Base-by-base conservation (phyloP, 345 rosid genomes). In the Odontarrhena argentea region DNA sequence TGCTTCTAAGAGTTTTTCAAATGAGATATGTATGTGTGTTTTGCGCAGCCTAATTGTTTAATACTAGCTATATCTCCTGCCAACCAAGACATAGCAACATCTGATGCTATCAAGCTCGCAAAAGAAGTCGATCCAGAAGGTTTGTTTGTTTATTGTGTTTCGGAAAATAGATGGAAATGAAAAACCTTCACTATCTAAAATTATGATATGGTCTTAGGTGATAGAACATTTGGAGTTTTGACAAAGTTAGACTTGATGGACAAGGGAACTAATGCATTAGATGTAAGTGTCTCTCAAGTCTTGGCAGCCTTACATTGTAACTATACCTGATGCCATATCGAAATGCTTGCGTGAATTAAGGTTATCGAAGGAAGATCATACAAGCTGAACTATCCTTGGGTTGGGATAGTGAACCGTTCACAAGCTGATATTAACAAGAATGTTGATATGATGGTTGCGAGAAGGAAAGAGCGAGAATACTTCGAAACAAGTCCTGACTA, bases 61-160 rank as follows among this genome's bases (percentile, higher is more conserved):
- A 90, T 93, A 70, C 84, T 93, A 43, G 98, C 98, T 11, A 90
- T 93, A 81, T 83, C 98, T 68, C 98, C 98, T 37, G 98, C 98
- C 30, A 93, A 93, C 78, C 98, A 93, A 80, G 98, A 93, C 77
- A 85, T 89, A 15, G 97, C 98, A 4, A 90, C 97, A 24, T 93
- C 97, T 0, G 98, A 93, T 83, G 97, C 98, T 4, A 93, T 93
- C 40, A 87, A 87, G 68, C 87, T 90, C 28, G 78, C 94, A 0
- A 80, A 83, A 69, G 97, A 93, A 78, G 98, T 90, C 61, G 97
- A 93, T 81, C 94, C 96, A 7, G 6, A 80, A 55, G 98, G 98
- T 89, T 64, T 73, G 67, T 18, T 44, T 74, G 14, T 52, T 37
- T 32, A 32, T 3, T 55, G 12, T 25, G 36, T 37, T 66, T 47